phyloP scores from a whole-genome alignment of 768 basidiomycete species.

The Tylopilus vinaceipallidus region DNA sequence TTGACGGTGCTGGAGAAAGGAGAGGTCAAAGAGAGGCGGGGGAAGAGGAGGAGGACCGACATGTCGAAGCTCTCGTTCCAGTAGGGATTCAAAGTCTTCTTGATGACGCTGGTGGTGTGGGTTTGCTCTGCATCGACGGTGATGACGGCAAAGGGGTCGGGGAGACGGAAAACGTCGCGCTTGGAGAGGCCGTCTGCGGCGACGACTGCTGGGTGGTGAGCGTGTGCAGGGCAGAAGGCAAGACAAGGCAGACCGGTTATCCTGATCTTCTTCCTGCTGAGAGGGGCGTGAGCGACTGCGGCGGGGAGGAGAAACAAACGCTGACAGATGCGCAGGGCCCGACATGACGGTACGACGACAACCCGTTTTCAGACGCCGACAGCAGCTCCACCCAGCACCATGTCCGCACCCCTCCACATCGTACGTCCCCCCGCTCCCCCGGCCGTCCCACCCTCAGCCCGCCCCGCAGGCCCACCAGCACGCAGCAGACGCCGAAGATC shows the following conservation, averaged over 20 bases:
- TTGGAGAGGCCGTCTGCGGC: slow-evolving; percentile 93
- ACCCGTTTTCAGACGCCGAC: slow-evolving; percentile 33
- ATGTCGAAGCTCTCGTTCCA: slow-evolving; percentile 99
- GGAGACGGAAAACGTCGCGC: slow-evolving; percentile 93
- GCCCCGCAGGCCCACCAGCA: slow-evolving; percentile 73
- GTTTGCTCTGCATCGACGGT: slow-evolving; percentile 98
- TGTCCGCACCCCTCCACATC: slow-evolving; percentile 51
- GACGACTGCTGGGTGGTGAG: slow-evolving; percentile 58
- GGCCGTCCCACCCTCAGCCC: slow-evolving; percentile 1
- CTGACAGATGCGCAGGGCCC: slow-evolving; percentile 28
- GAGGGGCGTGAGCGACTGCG: slow-evolving; percentile 13
- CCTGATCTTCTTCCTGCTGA: slow-evolving; percentile 69
- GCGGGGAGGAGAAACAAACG: not conserved
- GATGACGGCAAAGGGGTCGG: slow-evolving; percentile 97
- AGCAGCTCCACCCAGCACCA: slow-evolving; percentile 18
- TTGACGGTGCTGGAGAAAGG: slow-evolving; percentile 71
- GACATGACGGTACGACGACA: slow-evolving; percentile 27
- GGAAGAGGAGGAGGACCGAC: slow-evolving; percentile 43
- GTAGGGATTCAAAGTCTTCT: slow-evolving; percentile 92
- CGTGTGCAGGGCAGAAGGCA: not conserved
- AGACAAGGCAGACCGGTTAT: slow-evolving; percentile 61
- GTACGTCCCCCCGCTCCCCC: slow-evolving; percentile 32
- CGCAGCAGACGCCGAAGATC: slow-evolving; percentile 78
- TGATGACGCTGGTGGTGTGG: slow-evolving; percentile 94
- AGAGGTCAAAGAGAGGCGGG: slow-evolving; percentile 4